Base-by-base conservation (phyloP, 805 yeast genomes). In the Metahyphopichia silvanorum region DNA sequence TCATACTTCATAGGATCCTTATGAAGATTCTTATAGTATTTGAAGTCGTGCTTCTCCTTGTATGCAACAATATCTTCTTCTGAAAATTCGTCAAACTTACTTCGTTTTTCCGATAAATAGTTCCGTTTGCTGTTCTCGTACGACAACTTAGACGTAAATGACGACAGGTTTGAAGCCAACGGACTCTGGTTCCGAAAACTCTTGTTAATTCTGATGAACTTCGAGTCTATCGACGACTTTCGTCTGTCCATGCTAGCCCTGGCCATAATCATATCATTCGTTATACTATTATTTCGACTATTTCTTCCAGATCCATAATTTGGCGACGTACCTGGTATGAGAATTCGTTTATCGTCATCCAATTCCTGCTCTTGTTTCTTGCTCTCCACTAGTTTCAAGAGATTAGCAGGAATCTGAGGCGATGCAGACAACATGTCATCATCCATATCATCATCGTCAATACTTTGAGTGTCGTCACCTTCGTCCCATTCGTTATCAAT, bases 391-490 rank as follows among this genome's bases (percentile, higher is more conserved):
- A 74, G 53, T 44, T 72, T 66, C 24, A 80, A 54, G 12, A 80
- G 60, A 27, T 76, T 76, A 21, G 74, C 74, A 0, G 87, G 87
- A 3, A 81, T 79, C 44, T 81, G 84, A 1, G 87, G 87, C 2
- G 86, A 79, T 4, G 77, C 78, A 1, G 81, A 73, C 16, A 78
- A 52, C 15, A 63, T 39, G 21, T 67, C 71, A 28, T 71, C 68
- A 44, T 66, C 71, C 33, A 63, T 43, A 23, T 66, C 71, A 29
- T 64, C 70, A 34, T 64, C 71, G 38, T 61, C 66, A n/a, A 57
- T 39, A 24, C 51, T 44, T 27, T 41, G 41, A 32, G 36, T 45
- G 17, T 55, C 60, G 16, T 49, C 51, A 13, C 46, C 42, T 11
- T 42, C 61, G 6, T 53, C 57, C 48, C 51, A 46, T 14, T 43